Conservation (phyloP, 2,329 filamentous ascomycete genomes). For the Alternaria postmessia region DNA sequence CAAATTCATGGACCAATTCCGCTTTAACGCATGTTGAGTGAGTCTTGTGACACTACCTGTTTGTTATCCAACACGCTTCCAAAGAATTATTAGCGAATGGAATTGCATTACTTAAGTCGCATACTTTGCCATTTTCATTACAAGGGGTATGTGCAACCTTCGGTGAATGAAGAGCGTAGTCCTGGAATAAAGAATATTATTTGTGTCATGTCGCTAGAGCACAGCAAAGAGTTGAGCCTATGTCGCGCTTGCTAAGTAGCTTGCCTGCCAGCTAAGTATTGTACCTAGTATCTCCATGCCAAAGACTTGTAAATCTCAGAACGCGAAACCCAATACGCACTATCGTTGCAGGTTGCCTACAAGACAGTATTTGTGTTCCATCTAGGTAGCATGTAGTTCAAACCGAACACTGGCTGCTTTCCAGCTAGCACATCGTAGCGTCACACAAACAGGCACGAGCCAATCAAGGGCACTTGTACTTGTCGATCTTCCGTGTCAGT, state of each 20-base stretch:
- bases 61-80: neutral
- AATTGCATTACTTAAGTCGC: neutral
- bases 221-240: neutral
- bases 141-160: neutral
- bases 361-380: neutral
- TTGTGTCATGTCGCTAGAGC: neutral
- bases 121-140: neutral
- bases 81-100: neutral
- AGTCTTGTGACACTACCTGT: neutral
- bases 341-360: neutral
- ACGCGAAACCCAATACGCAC: neutral
- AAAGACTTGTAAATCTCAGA: neutral
- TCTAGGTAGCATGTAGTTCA: neutral
- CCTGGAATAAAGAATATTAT: neutral
- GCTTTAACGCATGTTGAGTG: neutral
- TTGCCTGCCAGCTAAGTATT: neutral
- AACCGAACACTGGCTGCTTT: neutral
- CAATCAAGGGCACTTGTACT: conserved; percentile 10
- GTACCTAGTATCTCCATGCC: neutral
- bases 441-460: neutral
- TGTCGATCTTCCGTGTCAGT: conserved; percentile 7
- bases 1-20: neutral
- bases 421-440: neutral
- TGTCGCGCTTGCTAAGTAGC: neutral
- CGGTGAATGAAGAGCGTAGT: neutral